Evolutionary conservation across 768 basidiomycete genomes (phyloP).

Genomic region (Neoboletus magnificus): DNA sequence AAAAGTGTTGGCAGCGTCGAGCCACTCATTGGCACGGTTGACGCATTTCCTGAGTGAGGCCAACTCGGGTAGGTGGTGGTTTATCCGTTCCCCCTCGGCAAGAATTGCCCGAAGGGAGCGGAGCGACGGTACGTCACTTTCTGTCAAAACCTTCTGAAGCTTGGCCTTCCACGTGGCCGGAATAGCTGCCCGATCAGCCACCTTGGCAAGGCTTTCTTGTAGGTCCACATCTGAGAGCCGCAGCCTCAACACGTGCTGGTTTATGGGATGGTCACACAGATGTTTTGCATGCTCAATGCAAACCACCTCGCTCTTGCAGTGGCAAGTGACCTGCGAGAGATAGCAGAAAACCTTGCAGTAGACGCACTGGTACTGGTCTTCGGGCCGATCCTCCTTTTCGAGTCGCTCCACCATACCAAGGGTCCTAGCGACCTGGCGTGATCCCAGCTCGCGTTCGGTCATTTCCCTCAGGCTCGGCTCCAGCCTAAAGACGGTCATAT

Average conservation of each 20-base stretch:
- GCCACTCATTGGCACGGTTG: conserved; percentile 77
- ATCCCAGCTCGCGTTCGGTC: conserved; percentile 75
- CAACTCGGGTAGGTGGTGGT: conserved; percentile 69
- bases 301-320: conserved; percentile 71
- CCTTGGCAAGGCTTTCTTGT: conserved; percentile 58
- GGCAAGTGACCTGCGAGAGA: conserved; percentile 86
- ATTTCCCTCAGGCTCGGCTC: conserved; percentile 82
- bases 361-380: conserved; percentile 94
- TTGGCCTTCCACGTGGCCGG: conserved; percentile 76
- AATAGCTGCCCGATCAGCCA: conserved; percentile 67
- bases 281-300: conserved; percentile 83
- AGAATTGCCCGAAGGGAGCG: conserved; percentile 79
- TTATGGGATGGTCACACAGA: conserved; percentile 64
- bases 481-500: conserved; percentile 52
- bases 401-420: conserved; percentile 63
- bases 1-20: conserved; percentile 79
- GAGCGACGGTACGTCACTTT: conserved; percentile 68
- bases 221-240: conserved; percentile 81
- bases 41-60: conserved; percentile 74
- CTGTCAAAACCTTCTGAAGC: conserved; percentile 60
- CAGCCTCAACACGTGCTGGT: conserved; percentile 64
- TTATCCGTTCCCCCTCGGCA: conserved; percentile 87
- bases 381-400: conserved; percentile 76
- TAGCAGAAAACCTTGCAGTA: conserved; percentile 95
- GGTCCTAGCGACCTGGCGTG: conserved; percentile 60